Evolutionary conservation across 306 rosid genomes (phyloP).

Genomic region (Malus orientalis): DNA sequence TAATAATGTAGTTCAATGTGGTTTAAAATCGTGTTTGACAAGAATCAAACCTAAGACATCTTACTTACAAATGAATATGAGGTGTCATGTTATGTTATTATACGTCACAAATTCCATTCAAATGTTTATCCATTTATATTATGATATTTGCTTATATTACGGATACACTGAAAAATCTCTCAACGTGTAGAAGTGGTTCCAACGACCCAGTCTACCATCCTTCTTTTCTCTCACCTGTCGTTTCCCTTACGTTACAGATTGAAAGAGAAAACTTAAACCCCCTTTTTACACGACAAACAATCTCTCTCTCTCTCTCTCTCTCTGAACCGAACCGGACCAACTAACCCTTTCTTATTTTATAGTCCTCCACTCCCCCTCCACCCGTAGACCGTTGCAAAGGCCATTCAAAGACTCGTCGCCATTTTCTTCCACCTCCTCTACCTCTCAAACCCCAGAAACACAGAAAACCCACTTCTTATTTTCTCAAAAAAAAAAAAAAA

Average conservation of each 20-base stretch:
- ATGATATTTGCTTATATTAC: no score
- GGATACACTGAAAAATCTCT: accelerated
- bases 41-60: no score
- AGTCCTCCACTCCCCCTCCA: conserved; percentile 7
- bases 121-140: no score
- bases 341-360: neutral
- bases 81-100: no score
- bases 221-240: conserved; percentile 20
- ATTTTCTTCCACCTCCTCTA: neutral
- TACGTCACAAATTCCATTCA: no score
- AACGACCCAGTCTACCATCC: conserved; percentile 39
- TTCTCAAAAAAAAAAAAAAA: neutral
- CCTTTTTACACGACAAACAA: conserved; percentile 7
- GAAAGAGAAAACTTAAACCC: conserved; percentile 29
- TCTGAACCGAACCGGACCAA: conserved; percentile 4
- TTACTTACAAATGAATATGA: no score
- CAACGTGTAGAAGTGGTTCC: conserved; percentile 21
- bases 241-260: conserved; percentile 48
- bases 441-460: neutral
- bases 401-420: neutral
- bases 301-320: neutral
- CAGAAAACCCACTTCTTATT: neutral
- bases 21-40: accelerated
- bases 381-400: conserved; percentile 28
- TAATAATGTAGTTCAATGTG: accelerated